Base-by-base conservation (phyloP, 2,329 filamentous ascomycete genomes). In the Penicillium olsonii region DNA sequence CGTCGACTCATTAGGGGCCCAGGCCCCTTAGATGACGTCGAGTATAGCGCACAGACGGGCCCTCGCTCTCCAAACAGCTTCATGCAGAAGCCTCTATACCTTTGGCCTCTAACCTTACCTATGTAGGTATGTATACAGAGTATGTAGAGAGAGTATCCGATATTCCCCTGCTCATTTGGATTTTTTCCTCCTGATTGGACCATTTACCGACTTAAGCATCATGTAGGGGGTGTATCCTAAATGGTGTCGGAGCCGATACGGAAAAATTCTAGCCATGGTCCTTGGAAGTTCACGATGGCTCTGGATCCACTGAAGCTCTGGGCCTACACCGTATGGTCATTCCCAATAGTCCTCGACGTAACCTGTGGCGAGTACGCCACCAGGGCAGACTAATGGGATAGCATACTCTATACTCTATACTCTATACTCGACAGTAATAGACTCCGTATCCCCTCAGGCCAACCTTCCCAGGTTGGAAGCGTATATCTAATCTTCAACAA, bases 1-100 rank as follows among this genome's bases (percentile, higher is more conserved):
- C 12, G 41, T 19, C 20, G 52, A 49, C 52, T 54, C 52, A 54
- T 54, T 54, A 43, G 39, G 49, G 52, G 52, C 38, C 52, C 52
- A 49, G 46, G 49, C 45, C 37, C 38, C 18, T n/a, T 4, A 4
- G 35, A 50, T 57, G 54, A 57, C 52, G 54, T 57, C 50, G 50
- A 41, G 27, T 43, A 34, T 37, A 11, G 40, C 34, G 54, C 54
- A 56, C 53, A 41, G 55, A 51, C 42, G 42, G 50, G 46, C 42
- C 35, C 12, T 22, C 12, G 24, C 26, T 14, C 47, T 44, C 14
- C n/a, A 53, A 50, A 45, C 37, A 45, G 42, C 50, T 47, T 53
- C 50, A 29, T 55, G 50, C 52, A 55, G 42, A 24, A 53, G 42
- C 49, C 49, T n/a, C 7, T 31, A 31, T 14, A 14, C 29, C 29